Percentiles rank a stretch among this genome's conserved stretches.
Conservation (phyloP, 768 basidiomycete species). For the Lentinula lateritia region DNA sequence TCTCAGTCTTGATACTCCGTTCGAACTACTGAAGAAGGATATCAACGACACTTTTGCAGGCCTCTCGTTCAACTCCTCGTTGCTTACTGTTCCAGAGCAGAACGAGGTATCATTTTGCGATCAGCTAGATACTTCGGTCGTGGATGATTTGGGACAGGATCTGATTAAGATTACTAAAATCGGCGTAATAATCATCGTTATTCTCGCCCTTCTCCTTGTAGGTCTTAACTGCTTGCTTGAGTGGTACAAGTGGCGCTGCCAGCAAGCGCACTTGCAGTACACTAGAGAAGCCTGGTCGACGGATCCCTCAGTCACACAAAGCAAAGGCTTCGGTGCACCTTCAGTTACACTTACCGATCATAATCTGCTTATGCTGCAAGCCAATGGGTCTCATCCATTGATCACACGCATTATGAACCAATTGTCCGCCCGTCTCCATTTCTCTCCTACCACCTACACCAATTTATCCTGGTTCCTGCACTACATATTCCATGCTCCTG, state of each 20-base stretch:
- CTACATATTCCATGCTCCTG: constrained; percentile 89
- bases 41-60: constrained; percentile 82
- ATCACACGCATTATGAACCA: constrained; percentile 59
- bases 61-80: constrained; percentile 65
- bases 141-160: constrained; percentile 80
- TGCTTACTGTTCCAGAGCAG: constrained; percentile 72
- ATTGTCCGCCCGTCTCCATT: constrained; percentile 42
- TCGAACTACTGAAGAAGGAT: constrained; percentile 81
- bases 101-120: constrained; percentile 71
- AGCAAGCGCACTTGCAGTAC: constrained; percentile 57
- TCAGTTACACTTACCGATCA: constrained; percentile 62
- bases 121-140: constrained; percentile 72
- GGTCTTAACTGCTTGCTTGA: constrained; percentile 71
- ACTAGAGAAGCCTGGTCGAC: constrained; percentile 75
- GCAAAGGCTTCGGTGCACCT: constrained; percentile 32
- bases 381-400: constrained; percentile 66
- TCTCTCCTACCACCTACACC: constrained; percentile 58
- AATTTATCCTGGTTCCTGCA: constrained; percentile 84
- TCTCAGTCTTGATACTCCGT: constrained; percentile 73
- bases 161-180: constrained; percentile 79
- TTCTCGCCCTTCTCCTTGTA: constrained; percentile 68
- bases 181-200: constrained; percentile 67
- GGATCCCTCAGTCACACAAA: constrained; percentile 59
- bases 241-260: constrained; percentile 83
- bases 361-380: constrained; percentile 72